Base-by-base conservation (phyloP, 495 filamentous ascomycete species). In the Chaetomium tenue region DNA sequence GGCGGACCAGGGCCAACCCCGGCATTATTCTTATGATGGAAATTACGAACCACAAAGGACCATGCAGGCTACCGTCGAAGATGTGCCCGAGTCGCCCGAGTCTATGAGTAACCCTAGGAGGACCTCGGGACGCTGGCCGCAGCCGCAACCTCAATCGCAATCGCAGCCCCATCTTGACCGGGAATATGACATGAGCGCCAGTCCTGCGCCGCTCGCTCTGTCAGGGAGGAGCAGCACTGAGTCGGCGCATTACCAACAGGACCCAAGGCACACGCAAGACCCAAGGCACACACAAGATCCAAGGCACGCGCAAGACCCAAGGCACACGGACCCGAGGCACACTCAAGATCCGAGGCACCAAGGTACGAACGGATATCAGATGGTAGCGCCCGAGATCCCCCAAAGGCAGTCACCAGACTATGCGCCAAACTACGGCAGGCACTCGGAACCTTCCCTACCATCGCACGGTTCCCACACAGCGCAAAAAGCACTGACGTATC, bases 21-120 rank as follows among this genome's bases (percentile, higher is more conserved):
- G 78, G 0, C 81, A 83, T 67, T 74, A 84, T 54, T 82, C 81
- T 7, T 83, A 81, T 59, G 82, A 84, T 62, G 57, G 74, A 5
- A 63, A 68, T 48, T 82, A 81, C 63, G 80, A 81, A 9, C 70
- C 72, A 28, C 67, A 80, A 64, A 79, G 80, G 44, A 77, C 79
- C 18, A 87, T 89, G 87, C 87, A 89, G 63, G 85, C 87, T 25
- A 85, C 82, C 6, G 87, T 89, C 51, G 87, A 89, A 68, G 88
- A 89, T 71, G 87, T 86, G 53, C 83, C 84, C 3, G 79, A 81
- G 53, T 80, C 81, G 16, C 82, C 82, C 2, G 74, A 71, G 18
- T 68, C 72, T n/a, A 30, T 60, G 9, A 71, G 67, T 42, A 60
- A 70, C 79, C 62, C 80, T 82, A 58, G 78, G 75, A 52, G 83